These are phyloP conservation scores for Aspergillus bombycis DNA, from an alignment of 2,329 filamentous ascomycete species.

Conservation along the genomic window DNA sequence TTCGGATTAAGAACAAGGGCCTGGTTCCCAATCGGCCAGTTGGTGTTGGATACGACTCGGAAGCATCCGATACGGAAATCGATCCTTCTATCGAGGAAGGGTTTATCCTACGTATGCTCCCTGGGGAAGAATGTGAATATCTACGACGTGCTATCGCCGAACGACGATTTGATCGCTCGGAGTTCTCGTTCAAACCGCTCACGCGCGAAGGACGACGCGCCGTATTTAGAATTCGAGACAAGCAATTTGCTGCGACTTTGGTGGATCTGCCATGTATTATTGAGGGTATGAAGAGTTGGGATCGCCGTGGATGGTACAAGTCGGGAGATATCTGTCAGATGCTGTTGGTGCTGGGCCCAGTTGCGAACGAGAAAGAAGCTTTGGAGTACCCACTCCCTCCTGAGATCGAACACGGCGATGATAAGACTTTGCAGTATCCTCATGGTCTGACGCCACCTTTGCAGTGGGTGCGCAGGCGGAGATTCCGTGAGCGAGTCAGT, in stretches of 20 bases:
- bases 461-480: constrained; percentile 78
- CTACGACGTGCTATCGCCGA: constrained; percentile 75
- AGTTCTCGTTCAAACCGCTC: constrained; percentile 80
- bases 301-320: constrained; percentile 85
- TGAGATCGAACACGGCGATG: constrained; percentile 62
- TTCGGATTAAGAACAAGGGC: constrained; percentile 69
- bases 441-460: constrained; percentile 88
- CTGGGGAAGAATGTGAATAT: constrained; percentile 84
- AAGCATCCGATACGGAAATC: constrained; percentile 84
- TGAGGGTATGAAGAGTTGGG: constrained; percentile 92
- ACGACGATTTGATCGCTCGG: constrained; percentile 76
- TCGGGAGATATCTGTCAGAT: constrained; percentile 88
- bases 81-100: constrained; percentile 90
- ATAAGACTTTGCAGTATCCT: constrained; percentile 72
- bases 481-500: constrained; percentile 81
- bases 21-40: constrained; percentile 68
- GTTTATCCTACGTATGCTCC: constrained; percentile 84
- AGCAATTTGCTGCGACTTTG: constrained; percentile 74
- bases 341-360: constrained; percentile 74
- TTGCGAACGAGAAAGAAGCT: constrained; percentile 69
- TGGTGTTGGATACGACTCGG: constrained; percentile 94
- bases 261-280: constrained; percentile 86
- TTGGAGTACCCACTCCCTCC: constrained; percentile 68
- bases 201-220: constrained; percentile 70
- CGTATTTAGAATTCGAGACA: constrained; percentile 69